Base-by-base conservation (phyloP, 148 eudicot species). In the Suaeda aralocaspica region DNA sequence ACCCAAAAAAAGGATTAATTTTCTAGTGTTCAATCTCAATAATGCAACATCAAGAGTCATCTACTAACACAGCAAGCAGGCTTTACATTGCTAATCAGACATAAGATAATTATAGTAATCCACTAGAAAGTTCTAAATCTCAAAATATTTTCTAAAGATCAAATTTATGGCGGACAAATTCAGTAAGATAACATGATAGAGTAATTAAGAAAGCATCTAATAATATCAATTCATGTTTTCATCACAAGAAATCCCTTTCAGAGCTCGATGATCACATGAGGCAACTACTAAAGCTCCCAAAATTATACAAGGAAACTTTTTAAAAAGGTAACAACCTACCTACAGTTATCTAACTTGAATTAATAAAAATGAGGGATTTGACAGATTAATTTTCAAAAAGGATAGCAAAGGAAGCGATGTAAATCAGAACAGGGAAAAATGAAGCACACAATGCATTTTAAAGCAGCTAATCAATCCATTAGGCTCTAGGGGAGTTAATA, bases 401-500 rank as follows among this genome's bases (percentile, higher is more conserved):
- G 48, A 18, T 21, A 21, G 55, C 9, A 59, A 44, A 58, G 31
- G 2, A 22, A 67, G 9, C 50, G 34, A 6, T 29, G 42, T 9
- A 13, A 39, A 33, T 4, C 12, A 33, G 45, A 29, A 15, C 19
- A 46, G 39, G 7, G 48, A 13, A 8, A 48, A 70, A 55, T 42
- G 61, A 52, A 66, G 34, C 36, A 69, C 5, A 66, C 13, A 34
- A 66, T 33, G 19, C 18, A 56, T 29, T 66, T 45, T 29, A 15
- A 44, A 49, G 31, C 14, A 64, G 13, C 29, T 46, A 55, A 73
- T 14, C 36, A 26, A 69, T 52, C 14, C 16, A 9, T 68, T 66
- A 39, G 59, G 59, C 28, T 16, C 64, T 58, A 16, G 8, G 57
- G 21, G 16, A 53, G 64, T 41, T 15, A 33, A 51, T 77, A 90